Conservation (phyloP, 73 alveolate species). For the Paramecium pentaurelia region DNA sequence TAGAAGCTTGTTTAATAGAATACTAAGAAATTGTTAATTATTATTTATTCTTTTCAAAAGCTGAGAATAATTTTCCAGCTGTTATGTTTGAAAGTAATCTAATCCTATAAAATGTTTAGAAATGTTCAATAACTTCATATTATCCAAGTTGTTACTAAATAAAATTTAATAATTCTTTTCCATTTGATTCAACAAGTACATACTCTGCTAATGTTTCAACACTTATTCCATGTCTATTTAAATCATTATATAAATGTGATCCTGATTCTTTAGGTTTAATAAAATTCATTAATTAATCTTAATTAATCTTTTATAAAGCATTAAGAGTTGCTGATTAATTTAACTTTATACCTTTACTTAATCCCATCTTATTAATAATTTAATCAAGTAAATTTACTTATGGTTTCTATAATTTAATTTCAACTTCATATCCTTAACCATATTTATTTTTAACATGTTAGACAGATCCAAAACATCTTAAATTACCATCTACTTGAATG, state of each 20-base stretch:
- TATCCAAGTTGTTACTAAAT: slow-evolving; percentile 60
- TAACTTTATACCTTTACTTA: background rate
- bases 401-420: slow-evolving; percentile 69
- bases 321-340: background rate
- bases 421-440: slow-evolving; percentile 90
- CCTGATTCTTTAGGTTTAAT: slow-evolving; percentile 13
- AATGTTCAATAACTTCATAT: slow-evolving; percentile 67
- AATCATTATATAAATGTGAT: slow-evolving; percentile 35
- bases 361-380: background rate
- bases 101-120: slow-evolving; percentile 70
- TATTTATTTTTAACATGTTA: slow-evolving; percentile 84
- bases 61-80: slow-evolving; percentile 73
- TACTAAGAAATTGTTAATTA: slow-evolving; percentile 66
- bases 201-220: slow-evolving; percentile 62
- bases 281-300: background rate
- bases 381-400: slow-evolving; percentile 40
- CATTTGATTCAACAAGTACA: slow-evolving; percentile 62
- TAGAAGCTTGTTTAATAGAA: slow-evolving; percentile 78
- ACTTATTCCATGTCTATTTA: slow-evolving; percentile 56
- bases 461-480: slow-evolving; percentile 86
- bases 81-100: slow-evolving; percentile 64
- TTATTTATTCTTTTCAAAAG: slow-evolving; percentile 71
- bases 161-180: slow-evolving; percentile 57
- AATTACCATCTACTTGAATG: slow-evolving; percentile 89
- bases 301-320: slow-evolving; percentile 7